Conservation (phyloP, 2,329 filamentous ascomycete species). For the Penicillium sclerotigenum region DNA sequence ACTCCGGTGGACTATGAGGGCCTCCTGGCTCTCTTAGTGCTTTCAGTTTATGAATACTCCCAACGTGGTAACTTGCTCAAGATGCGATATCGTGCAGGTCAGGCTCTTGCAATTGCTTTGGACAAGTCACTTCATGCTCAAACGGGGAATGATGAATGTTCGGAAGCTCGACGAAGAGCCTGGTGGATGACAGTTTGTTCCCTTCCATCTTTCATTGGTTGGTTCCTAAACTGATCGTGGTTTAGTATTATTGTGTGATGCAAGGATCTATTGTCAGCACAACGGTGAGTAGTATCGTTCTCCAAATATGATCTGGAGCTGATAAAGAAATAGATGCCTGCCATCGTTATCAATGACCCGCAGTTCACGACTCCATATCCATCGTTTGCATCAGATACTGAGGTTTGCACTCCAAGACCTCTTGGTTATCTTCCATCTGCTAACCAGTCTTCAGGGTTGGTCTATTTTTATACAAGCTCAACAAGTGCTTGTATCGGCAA, state of each 20-base stretch:
- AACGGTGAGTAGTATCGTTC: slow-evolving; percentile 31
- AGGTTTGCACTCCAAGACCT: slow-evolving; percentile 28
- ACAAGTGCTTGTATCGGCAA: slow-evolving; percentile 42
- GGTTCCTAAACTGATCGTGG: neutral
- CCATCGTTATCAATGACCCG: slow-evolving; percentile 44
- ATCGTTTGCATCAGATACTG: slow-evolving; percentile 39
- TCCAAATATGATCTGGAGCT: slow-evolving; percentile 1
- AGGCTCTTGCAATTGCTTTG: slow-evolving; percentile 44
- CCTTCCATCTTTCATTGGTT: neutral
- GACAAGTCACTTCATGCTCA: slow-evolving; percentile 44
- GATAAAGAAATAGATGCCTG: slow-evolving; percentile 35
- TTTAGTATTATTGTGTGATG: slow-evolving; percentile 44
- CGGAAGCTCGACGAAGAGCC: slow-evolving; percentile 43
- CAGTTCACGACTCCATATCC: slow-evolving; percentile 45
- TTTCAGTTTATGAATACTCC: slow-evolving; percentile 47
- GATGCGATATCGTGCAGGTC: slow-evolving; percentile 46
- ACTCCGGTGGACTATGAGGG: slow-evolving; percentile 43
- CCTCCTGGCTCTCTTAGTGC: slow-evolving; percentile 41
- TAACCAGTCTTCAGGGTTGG: slow-evolving; percentile 39
- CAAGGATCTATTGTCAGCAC: slow-evolving; percentile 47
- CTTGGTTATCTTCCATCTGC: neutral
- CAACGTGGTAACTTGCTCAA: slow-evolving; percentile 47
- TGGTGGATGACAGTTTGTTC: slow-evolving; percentile 49
- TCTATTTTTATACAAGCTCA: slow-evolving; percentile 43
- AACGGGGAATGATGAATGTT: slow-evolving; percentile 34